These are phyloP conservation scores for Carallia brachiata DNA, from an alignment of 345 rosid species.

Conservation along the genomic window DNA sequence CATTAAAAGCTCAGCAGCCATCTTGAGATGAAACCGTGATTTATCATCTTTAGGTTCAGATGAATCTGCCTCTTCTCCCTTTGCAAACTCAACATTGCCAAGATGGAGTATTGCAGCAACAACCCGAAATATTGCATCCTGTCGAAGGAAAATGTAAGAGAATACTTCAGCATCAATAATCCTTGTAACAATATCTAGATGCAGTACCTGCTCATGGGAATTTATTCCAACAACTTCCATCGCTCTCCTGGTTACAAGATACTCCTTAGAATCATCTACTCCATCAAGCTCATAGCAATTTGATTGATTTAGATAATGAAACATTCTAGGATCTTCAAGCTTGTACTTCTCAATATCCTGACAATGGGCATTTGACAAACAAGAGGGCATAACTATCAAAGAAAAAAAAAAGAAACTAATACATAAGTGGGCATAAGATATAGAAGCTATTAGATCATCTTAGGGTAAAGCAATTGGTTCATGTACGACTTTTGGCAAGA, in stretches of 20 bases:
- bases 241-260: slow-evolving; percentile 74
- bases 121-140: slow-evolving; percentile 91
- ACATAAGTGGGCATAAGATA: background rate
- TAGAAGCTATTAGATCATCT: background rate
- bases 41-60: slow-evolving; percentile 86
- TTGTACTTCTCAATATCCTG: slow-evolving; percentile 81
- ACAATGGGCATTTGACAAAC: background rate
- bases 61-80: slow-evolving; percentile 86
- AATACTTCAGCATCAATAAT: slow-evolving; percentile 18
- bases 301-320: slow-evolving; percentile 94
- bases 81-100: slow-evolving; percentile 86
- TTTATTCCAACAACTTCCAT: slow-evolving; percentile 94
- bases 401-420: background rate
- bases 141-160: slow-evolving; percentile 20
- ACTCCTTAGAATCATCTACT: slow-evolving; percentile 75
- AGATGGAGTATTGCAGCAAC: slow-evolving; percentile 95
- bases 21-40: slow-evolving; percentile 73
- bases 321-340: slow-evolving; percentile 71
- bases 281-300: slow-evolving; percentile 76
- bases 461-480: background rate
- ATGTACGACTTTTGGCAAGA: background rate
- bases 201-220: slow-evolving; percentile 75
- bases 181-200: slow-evolving; percentile 7
- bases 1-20: slow-evolving; percentile 87
- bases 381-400: background rate